Evolutionary conservation across 352 stramenopile genomes (phyloP), one percentile per base, ranked within the genome.

Genomic region (Globisporangium cederbergense): DNA sequence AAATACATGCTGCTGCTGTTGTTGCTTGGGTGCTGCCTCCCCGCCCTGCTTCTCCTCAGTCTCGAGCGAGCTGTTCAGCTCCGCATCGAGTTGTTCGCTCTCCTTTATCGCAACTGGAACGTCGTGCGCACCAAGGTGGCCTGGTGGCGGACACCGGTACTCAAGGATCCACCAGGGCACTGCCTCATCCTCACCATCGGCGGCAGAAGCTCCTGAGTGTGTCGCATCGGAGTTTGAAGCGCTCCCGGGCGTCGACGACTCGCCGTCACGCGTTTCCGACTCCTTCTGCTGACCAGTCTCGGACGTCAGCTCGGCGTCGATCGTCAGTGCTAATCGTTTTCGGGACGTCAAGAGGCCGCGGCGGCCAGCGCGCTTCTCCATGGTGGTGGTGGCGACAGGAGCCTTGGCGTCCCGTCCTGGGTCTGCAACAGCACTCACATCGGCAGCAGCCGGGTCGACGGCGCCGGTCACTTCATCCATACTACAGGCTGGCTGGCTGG

Each of bases 101-200:
- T 30, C 42, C 32, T 61, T 50, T 0, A 50, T 59, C 8, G 72
- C 77, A 16, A 87, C 72, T 6, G 70, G 65, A 11, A 85, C 76
- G n/a, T 74, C 61, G 22, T 88, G 78, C 1, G 74, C 78, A 9
- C 76, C 78, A 11, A 86, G 64, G 58, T 86, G 76, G 5, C 78
- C 78, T 18, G 75, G 78, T 14, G 78, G 76, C 6, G 78, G 78
- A n/a, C 73, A 83, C 36, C 70, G 67, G 49, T 88, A 88, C 64
- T 88, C 78, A 47, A 85, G 62, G 46, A 86, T 68, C 78, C 78
- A 88, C 78, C 78, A 88, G 18, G 78, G 72, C 32, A 79, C 65
- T 20, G 64, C 60, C 7, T 76, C 64, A 18, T 67, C 28, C 14
- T n/a, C 34, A 28, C 9, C 34, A 11, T 9, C 34, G 13, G 16